Conservation (phyloP, 169 alveolate species). For the Cryptosporidium muris region DNA sequence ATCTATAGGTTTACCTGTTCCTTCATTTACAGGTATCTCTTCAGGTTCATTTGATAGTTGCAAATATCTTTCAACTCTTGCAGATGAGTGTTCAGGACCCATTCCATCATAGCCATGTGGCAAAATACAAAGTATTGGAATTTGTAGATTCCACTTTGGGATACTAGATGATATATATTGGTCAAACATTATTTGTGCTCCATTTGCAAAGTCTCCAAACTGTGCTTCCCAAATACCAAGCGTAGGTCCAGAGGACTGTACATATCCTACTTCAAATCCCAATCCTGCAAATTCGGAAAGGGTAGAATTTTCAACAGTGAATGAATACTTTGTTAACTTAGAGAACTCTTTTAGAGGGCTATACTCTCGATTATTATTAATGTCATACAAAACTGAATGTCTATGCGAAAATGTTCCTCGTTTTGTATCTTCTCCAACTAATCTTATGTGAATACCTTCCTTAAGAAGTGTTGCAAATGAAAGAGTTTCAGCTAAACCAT, state of each 20-base stretch:
- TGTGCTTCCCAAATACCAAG: constrained; percentile 86
- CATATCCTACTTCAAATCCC: constrained; percentile 95
- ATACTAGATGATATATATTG: constrained; percentile 92
- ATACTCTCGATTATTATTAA: constrained; percentile 78
- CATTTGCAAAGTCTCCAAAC: constrained; percentile 97
- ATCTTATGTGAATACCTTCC: constrained; percentile 92
- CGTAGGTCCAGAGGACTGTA: constrained; percentile 51
- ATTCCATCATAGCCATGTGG: constrained; percentile 97
- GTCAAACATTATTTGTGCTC: constrained; percentile 93
- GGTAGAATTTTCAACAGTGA: constrained; percentile 86
- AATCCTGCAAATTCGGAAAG: constrained; percentile 90
- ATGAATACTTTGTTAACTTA: constrained; percentile 72
- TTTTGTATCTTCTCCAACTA: constrained; percentile 94
- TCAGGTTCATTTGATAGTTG: constrained; percentile 82
- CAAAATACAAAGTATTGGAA: constrained; percentile 82
- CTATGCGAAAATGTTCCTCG: constrained; percentile 97
- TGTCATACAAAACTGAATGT: constrained; percentile 92
- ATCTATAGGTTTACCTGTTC: background rate
- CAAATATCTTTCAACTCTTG: constrained; percentile 86
- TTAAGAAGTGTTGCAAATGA: constrained; percentile 91
- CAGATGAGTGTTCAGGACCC: constrained; percentile 97
- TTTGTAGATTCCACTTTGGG: constrained; percentile 91
- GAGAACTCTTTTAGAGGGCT: constrained; percentile 70
- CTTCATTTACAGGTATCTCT: constrained; percentile 74
- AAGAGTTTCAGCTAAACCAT: constrained; percentile 92